phyloP scores from a whole-genome alignment of 208 protist genomes.

The Trypanosomatidae sp. region DNA sequence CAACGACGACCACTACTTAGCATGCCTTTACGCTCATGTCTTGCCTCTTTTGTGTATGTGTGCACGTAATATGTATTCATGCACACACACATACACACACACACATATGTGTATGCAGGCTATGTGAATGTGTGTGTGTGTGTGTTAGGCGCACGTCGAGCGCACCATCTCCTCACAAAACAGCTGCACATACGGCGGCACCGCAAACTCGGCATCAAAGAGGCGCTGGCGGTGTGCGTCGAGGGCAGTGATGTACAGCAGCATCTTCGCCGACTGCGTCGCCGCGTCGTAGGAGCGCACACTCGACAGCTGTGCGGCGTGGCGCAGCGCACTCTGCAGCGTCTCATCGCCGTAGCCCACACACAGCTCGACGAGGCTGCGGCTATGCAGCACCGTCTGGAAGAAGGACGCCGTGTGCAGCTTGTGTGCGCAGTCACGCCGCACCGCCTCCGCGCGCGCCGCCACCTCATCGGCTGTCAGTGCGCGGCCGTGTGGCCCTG shows the following conservation, averaged over 20 bases:
- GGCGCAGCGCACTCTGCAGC: slow-evolving; percentile 9
- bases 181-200: slow-evolving; percentile 44
- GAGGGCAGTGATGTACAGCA: slow-evolving; percentile 35
- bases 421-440: slow-evolving; percentile 20
- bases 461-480: slow-evolving; percentile 11
- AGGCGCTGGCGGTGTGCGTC: slow-evolving; percentile 33
- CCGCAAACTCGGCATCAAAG: slow-evolving; percentile 45
- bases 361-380: slow-evolving; percentile 50
- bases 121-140: too few relatives aligned
- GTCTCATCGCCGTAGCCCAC: slow-evolving; percentile 32
- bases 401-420: slow-evolving; percentile 45
- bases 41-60: too few relatives aligned
- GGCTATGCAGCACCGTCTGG: slow-evolving; percentile 34
- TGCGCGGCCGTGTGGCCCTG: slow-evolving; percentile 1
- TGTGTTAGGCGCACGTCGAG: slow-evolving; percentile 30
- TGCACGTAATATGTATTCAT: too few relatives aligned
- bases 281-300: slow-evolving; percentile 36
- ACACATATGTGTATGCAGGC: too few relatives aligned
- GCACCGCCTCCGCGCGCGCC: slow-evolving; percentile 18
- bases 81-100: too few relatives aligned
- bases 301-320: slow-evolving; percentile 15
- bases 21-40: too few relatives aligned
- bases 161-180: slow-evolving; percentile 65
- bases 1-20: too few relatives aligned
- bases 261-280: slow-evolving; percentile 34